phyloP scores from a whole-genome alignment of 192 early-diverging fungal species.

The Coemansia sp. region DNA sequence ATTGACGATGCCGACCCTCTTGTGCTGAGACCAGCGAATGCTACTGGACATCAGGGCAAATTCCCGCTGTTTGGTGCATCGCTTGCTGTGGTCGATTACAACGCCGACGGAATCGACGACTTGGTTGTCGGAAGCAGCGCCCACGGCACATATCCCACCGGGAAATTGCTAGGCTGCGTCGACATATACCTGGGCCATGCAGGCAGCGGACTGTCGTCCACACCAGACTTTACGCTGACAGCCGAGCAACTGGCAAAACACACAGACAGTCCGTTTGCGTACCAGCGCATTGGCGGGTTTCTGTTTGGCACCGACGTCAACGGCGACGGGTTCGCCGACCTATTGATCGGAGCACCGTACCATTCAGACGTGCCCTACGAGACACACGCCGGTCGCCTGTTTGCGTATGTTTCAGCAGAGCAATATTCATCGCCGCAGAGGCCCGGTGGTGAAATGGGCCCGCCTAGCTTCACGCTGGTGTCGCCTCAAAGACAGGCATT shows the following conservation, averaged over 20 bases:
- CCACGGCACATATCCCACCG: conserved; percentile 47
- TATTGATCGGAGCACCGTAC: conserved; percentile 65
- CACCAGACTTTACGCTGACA: conserved; percentile 52
- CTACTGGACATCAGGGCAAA: not conserved
- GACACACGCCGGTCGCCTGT: conserved; percentile 48
- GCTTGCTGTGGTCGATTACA: conserved; percentile 74
- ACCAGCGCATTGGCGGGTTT: conserved; percentile 32
- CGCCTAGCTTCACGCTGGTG: conserved; percentile 40
- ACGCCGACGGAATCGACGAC: conserved; percentile 84
- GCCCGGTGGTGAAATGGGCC: not conserved
- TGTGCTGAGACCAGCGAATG: conserved; percentile 13
- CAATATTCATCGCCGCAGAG: conserved; percentile 13
- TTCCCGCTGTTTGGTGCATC: conserved; percentile 70
- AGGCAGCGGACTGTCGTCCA: conserved; percentile 43
- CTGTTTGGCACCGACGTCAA: conserved; percentile 62
- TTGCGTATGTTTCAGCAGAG: conserved; percentile 47
- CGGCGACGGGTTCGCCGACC: conserved; percentile 60
- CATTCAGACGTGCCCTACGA: conserved; percentile 17
- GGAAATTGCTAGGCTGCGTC: conserved; percentile 52
- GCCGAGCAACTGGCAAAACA: conserved; percentile 17
- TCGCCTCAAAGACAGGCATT: conserved; percentile 31
- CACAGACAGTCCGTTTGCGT: conserved; percentile 14
- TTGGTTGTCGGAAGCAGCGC: conserved; percentile 63
- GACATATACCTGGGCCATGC: conserved; percentile 64
- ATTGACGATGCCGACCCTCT: conserved; percentile 46